These are phyloP conservation scores for sweet orange (Citrus sinensis) DNA, from an alignment of 345 rosid species.

Conservation along the genomic window DNA sequence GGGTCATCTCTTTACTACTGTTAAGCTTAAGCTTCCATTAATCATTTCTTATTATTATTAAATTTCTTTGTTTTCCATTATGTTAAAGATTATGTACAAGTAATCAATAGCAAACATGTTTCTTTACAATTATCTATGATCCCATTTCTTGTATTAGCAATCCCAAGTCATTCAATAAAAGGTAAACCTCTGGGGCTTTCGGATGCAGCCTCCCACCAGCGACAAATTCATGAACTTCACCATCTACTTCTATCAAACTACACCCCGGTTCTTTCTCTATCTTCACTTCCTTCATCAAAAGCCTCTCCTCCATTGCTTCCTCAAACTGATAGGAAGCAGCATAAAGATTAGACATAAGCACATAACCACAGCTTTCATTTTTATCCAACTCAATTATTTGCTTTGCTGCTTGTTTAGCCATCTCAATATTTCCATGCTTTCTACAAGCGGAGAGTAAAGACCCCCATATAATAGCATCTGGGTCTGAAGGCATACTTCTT, in stretches of 20 bases:
- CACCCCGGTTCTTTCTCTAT: conserved; percentile 68
- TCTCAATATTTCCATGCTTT: conserved; percentile 46
- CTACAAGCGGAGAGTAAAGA: conserved; percentile 59
- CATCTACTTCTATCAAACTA: conserved; percentile 71
- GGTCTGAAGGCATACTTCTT: conserved; percentile 45
- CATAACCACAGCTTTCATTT: conserved; percentile 53
- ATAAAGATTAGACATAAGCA: conserved; percentile 68
- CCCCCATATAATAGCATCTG: conserved; percentile 65
- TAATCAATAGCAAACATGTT: background rate
- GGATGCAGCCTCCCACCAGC: conserved; percentile 45
- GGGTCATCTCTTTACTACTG: background rate
- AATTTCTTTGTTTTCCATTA: background rate
- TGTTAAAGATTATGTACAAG: conserved; percentile 3
- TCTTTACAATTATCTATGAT: background rate
- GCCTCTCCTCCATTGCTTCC: conserved; percentile 57
- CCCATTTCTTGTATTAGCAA: background rate
- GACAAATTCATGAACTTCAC: conserved; percentile 75
- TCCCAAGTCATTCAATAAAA: conserved; percentile 34
- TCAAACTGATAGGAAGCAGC: conserved; percentile 44
- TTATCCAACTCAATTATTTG: conserved; percentile 46
- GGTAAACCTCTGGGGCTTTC: conserved; percentile 38
- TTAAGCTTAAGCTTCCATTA: conserved; percentile 2
- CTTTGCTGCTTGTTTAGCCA: conserved; percentile 57
- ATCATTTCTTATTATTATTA: background rate
- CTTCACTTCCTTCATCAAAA: conserved; percentile 48